A percentile compares a stretch with the other conserved stretches of the same genome.
Evolutionary conservation across 1,139 yeast genomes (phyloP).

Genomic region (Hyphopichia khmerensis): DNA sequence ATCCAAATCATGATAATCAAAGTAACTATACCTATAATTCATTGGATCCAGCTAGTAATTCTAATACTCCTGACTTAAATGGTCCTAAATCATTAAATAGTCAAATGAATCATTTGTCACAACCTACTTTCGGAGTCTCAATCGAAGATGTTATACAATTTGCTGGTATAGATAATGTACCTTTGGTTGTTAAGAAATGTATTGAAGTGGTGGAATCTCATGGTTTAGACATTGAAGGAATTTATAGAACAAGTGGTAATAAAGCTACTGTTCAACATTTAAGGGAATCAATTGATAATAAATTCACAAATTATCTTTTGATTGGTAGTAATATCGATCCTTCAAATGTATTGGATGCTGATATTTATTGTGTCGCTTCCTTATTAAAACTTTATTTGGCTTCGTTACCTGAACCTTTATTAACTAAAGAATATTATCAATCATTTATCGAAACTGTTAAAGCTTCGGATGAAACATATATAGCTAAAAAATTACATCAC

Average conservation of each 20-base stretch:
- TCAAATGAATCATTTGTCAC: conserved; percentile 29
- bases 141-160: conserved; percentile 71
- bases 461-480: conserved; percentile 45
- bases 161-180: conserved; percentile 86
- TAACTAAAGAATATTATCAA: conserved; percentile 56
- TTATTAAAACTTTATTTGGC: conserved; percentile 66
- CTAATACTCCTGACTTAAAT: conserved; percentile 26
- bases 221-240: conserved; percentile 85
- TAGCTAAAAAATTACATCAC: conserved; percentile 79
- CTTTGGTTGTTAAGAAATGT: conserved; percentile 87
- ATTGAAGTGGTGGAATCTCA: conserved; percentile 80
- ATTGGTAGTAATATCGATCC: conserved; percentile 46
- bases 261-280: conserved; percentile 70
- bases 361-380: conserved; percentile 72
- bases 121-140: conserved; percentile 78
- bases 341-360: conserved; percentile 59
- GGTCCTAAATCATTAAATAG: conserved; percentile 42
- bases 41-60: conserved; percentile 38
- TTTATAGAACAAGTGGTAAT: conserved; percentile 84
- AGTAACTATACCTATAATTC: conserved; percentile 23
- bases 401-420: conserved; percentile 66
- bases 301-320: conserved; percentile 61
- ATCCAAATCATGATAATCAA: conserved; percentile 7
- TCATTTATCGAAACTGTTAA: conserved; percentile 74
- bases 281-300: conserved; percentile 69